A percentile compares a stretch with the other conserved stretches of the same genome.
Evolutionary conservation across 495 filamentous ascomycete genomes (phyloP).

Genomic region (Penicillium paxilli): DNA sequence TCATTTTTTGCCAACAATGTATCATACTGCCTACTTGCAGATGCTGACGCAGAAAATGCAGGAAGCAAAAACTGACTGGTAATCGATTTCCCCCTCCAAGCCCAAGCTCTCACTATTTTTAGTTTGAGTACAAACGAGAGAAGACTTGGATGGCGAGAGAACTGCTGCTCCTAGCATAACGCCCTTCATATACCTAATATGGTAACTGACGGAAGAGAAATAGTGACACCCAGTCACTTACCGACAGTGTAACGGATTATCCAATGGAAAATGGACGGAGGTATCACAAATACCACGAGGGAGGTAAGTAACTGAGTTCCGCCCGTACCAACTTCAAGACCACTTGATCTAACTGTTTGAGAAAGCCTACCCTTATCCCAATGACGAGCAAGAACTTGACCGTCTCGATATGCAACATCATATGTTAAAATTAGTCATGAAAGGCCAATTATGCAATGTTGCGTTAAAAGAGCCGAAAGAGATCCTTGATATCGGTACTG

Average conservation of each 20-base stretch:
- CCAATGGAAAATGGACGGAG: constrained; percentile 55
- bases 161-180: neutral
- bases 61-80: constrained; percentile 25
- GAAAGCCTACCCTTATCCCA: constrained; percentile 54
- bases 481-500: constrained; percentile 69
- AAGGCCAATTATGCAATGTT: constrained; percentile 55
- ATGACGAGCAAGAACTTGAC: constrained; percentile 57
- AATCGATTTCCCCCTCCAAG: constrained; percentile 4
- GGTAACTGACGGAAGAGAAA: constrained; percentile 8
- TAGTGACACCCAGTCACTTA: constrained; percentile 52
- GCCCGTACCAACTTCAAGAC: neutral
- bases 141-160: no score
- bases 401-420: constrained; percentile 62
- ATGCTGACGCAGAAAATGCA: constrained; percentile 27
- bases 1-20: neutral
- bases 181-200: neutral
- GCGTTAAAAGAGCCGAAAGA: constrained; percentile 54
- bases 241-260: constrained; percentile 51
- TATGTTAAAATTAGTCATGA: constrained; percentile 55
- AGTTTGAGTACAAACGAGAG: no score
- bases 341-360: neutral
- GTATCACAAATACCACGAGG: constrained; percentile 59
- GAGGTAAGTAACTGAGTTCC: constrained; percentile 39
- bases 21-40: neutral
- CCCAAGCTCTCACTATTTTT: no score